Evolutionary conservation across 2,329 filamentous ascomycete genomes (phyloP).

Genomic region (Lomentospora prolificans): DNA sequence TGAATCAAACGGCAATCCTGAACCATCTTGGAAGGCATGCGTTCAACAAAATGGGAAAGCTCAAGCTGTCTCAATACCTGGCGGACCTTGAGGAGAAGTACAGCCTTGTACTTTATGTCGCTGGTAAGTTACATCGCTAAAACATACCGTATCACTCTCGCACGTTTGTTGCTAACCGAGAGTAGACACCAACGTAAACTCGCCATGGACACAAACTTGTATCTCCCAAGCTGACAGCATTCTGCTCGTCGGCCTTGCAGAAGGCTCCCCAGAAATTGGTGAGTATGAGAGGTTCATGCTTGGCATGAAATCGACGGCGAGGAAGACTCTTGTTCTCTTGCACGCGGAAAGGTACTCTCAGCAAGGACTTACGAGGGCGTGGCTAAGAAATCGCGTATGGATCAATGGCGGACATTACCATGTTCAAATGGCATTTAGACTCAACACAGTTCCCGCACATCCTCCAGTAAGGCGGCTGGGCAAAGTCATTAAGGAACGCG

Average conservation of each 20-base stretch:
- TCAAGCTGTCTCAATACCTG: slow-evolving; percentile 90
- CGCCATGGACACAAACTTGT: slow-evolving; percentile 96
- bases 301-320: slow-evolving; percentile 92
- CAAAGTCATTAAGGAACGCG: slow-evolving; percentile 78
- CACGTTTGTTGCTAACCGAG: too few relatives aligned
- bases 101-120: slow-evolving; percentile 87
- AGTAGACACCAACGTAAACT: slow-evolving; percentile 92
- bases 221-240: slow-evolving; percentile 97
- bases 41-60: slow-evolving; percentile 93
- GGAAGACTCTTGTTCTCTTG: slow-evolving; percentile 83
- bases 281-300: slow-evolving; percentile 95
- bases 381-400: slow-evolving; percentile 90
- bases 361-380: slow-evolving; percentile 75
- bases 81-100: slow-evolving; percentile 97
- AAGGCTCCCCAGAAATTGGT: slow-evolving; percentile 80
- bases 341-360: slow-evolving; percentile 82
- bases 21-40: slow-evolving; percentile 93
- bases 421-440: slow-evolving; percentile 83
- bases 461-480: slow-evolving; percentile 69
- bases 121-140: too few relatives aligned
- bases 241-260: slow-evolving; percentile 80
- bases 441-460: slow-evolving; percentile 63
- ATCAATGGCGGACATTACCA: slow-evolving; percentile 98
- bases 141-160: too few relatives aligned
- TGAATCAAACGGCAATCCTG: slow-evolving; percentile 88